A percentile compares a stretch with the other conserved stretches of the same genome.
Evolutionary conservation across 164 flowering plant genomes (phyloP).

Genomic region (Malania oleifera): DNA sequence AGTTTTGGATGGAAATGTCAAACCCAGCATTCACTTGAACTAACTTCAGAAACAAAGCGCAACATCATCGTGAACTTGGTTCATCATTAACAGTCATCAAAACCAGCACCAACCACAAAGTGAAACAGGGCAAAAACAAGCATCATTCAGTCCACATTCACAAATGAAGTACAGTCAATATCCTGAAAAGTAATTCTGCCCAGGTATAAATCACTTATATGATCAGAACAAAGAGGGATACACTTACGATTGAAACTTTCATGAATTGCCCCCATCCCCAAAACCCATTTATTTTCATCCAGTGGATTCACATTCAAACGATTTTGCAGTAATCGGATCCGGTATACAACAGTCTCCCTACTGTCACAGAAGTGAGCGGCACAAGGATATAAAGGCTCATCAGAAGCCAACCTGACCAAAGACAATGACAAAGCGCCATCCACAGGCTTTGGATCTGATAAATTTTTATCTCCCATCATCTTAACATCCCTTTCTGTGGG

Average conservation of each 20-base stretch:
- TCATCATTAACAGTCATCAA: no score
- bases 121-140: neutral
- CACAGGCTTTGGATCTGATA: conserved; percentile 83
- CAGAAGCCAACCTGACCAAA: conserved; percentile 62
- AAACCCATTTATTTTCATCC: conserved; percentile 57
- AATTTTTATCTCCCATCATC: conserved; percentile 78
- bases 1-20: neutral
- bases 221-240: conserved; percentile 67
- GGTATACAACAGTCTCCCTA: conserved; percentile 48
- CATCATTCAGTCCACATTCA: conserved; percentile 31
- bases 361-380: conserved; percentile 74
- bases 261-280: conserved; percentile 66
- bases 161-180: conserved; percentile 56
- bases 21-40: neutral
- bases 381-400: conserved; percentile 54
- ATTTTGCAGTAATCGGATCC: conserved; percentile 63
- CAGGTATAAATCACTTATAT: conserved; percentile 50
- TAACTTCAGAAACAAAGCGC: neutral
- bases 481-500: conserved; percentile 79
- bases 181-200: conserved; percentile 77
- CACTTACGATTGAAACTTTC: conserved; percentile 64
- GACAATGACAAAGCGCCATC: conserved; percentile 70
- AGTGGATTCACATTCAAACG: conserved; percentile 40
- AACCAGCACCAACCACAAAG: no score
- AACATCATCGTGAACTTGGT: neutral